Conservation (phyloP, 257 asterid species). For the Scutellaria minor region DNA sequence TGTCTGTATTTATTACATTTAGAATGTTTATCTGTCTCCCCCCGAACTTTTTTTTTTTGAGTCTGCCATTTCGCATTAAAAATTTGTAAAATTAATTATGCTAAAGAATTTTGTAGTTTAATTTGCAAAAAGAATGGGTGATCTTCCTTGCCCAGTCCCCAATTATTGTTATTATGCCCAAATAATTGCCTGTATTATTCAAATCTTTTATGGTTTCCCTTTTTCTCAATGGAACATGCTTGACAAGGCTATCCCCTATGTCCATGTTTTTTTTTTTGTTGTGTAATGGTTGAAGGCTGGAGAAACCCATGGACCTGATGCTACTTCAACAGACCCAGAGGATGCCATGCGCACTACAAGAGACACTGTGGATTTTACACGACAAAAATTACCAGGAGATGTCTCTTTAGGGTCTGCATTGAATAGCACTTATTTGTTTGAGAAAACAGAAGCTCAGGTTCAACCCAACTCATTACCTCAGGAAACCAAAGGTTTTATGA, state of each 20-base stretch:
- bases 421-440: slow-evolving; percentile 36
- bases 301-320: slow-evolving; percentile 43
- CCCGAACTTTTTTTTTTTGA: background rate
- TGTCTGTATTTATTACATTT: background rate
- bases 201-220: slow-evolving; percentile 12
- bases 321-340: slow-evolving; percentile 36
- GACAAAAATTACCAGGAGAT: slow-evolving; percentile 36
- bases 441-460: slow-evolving; percentile 40
- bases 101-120: background rate
- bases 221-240: slow-evolving; percentile 26
- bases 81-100: background rate
- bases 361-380: slow-evolving; percentile 31
- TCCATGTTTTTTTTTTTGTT: slow-evolving; percentile 22
- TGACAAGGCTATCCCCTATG: slow-evolving; percentile 32
- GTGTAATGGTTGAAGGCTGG: slow-evolving; percentile 41
- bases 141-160: too few relatives aligned
- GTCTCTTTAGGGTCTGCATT: slow-evolving; percentile 29
- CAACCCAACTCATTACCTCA: slow-evolving; percentile 39
- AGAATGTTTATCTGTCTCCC: background rate
- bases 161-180: too few relatives aligned
- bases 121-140: too few relatives aligned
- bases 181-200: too few relatives aligned
- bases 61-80: slow-evolving; percentile 17
- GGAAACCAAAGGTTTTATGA: slow-evolving; percentile 34
- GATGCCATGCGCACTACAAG: slow-evolving; percentile 32